Conservation (phyloP, 805 yeast genomes). For the Soucietia sequanensis region DNA sequence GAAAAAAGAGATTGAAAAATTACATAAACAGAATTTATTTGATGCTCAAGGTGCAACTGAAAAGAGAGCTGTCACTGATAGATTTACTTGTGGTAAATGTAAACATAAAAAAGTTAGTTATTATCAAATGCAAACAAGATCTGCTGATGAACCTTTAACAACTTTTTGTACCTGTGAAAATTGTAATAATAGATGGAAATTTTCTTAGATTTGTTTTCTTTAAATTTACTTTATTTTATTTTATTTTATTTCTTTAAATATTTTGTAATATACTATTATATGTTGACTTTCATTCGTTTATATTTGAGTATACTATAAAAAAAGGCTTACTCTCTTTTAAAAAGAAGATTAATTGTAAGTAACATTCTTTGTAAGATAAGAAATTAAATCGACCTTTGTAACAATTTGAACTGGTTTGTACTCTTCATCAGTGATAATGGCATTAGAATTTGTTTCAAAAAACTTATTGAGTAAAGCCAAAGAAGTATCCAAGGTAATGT, state of each 20-base stretch:
- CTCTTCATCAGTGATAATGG: conserved; percentile 72
- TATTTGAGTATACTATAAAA: not conserved
- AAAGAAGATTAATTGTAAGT: not conserved
- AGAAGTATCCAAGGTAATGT: conserved; percentile 64
- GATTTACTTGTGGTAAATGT: conserved; percentile 97
- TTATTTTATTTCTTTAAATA: no score
- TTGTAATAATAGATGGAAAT: conserved; percentile 98
- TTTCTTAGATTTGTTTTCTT: conserved; percentile 51
- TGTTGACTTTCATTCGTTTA: not conserved
- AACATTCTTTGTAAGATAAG: conserved; percentile 43
- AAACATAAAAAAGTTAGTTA: conserved; percentile 95
- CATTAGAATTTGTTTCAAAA: conserved; percentile 82
- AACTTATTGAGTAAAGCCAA: conserved; percentile 69
- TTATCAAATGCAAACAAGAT: conserved; percentile 96
- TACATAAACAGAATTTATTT: conserved; percentile 84
- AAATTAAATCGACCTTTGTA: conserved; percentile 80
- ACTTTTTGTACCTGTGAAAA: conserved; percentile 97
- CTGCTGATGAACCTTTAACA: conserved; percentile 98
- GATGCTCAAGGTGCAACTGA: conserved; percentile 98
- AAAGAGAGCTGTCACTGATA: conserved; percentile 91
- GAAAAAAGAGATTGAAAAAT: conserved; percentile 78
- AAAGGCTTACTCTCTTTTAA: no score
- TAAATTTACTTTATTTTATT: conserved; percentile 1
- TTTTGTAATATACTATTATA: not conserved
- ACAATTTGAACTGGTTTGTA: conserved; percentile 78